Conservation (phyloP, 371 early-diverging fungal species). For the Batrachochytrium dendrobatidis region DNA sequence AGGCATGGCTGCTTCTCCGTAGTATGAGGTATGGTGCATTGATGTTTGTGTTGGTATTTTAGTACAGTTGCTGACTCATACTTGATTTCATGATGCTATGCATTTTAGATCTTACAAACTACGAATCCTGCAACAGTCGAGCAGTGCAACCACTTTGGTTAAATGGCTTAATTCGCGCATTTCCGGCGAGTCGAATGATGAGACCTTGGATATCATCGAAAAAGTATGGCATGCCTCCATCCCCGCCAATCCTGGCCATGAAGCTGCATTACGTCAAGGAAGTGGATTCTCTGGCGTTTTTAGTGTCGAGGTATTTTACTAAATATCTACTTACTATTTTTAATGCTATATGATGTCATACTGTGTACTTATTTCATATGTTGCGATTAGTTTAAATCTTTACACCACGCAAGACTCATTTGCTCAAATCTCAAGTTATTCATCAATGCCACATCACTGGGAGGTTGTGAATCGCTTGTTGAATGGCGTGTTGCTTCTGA, state of each 20-base stretch:
- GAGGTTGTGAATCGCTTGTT: constrained; percentile 55
- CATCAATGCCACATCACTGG: constrained; percentile 52
- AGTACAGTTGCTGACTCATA: background rate
- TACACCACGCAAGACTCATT: constrained; percentile 24
- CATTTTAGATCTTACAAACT: constrained; percentile 32
- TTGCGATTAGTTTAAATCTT: constrained; percentile 17
- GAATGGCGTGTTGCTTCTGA: constrained; percentile 52
- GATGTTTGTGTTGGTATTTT: background rate
- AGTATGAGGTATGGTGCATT: constrained; percentile 15
- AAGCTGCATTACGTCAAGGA: constrained; percentile 14
- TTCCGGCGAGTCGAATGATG: constrained; percentile 3
- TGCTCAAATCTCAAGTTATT: constrained; percentile 13
- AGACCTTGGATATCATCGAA: constrained; percentile 14
- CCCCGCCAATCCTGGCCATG: constrained; percentile 22
- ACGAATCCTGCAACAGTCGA: constrained; percentile 36
- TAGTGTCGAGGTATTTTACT: constrained; percentile 15
- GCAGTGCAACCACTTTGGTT: constrained; percentile 27
- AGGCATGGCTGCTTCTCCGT: constrained; percentile 44
- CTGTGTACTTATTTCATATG: background rate
- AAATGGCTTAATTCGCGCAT: constrained; percentile 28
- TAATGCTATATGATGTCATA: background rate
- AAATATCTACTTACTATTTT: background rate
- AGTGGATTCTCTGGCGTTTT: constrained; percentile 22
- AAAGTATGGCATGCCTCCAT: constrained; percentile 30
- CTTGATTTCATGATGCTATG: background rate